Evolutionary conservation across 75 land plant species (phyloP).

Genomic region (Picea glauca): DNA sequence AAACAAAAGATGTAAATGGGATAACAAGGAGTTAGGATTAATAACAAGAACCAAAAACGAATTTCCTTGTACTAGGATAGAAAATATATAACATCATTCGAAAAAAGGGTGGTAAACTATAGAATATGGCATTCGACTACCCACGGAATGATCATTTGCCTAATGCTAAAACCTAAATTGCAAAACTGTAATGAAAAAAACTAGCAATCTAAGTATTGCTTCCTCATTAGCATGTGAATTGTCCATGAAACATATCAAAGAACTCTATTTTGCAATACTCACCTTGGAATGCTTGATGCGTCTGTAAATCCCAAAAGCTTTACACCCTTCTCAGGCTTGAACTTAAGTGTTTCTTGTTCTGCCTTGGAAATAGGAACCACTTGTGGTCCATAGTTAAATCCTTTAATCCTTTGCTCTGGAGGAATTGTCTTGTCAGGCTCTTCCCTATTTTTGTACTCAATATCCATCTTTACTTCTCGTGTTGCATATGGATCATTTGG

Average conservation of each 20-base stretch:
- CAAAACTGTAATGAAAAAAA: not conserved
- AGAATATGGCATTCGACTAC: not conserved
- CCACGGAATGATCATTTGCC: not conserved
- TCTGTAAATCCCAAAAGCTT: constrained; percentile 87
- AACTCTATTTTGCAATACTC: not conserved
- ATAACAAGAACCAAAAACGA: not conserved
- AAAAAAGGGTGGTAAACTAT: not conserved
- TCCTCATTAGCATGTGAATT: not conserved
- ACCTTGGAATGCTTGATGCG: constrained; percentile 77
- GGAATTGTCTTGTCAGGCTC: constrained; percentile 70
- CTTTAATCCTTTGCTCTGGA: constrained; percentile 91
- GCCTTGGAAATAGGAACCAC: constrained; percentile 75
- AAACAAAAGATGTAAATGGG: no score
- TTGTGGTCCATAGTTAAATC: constrained; percentile 89
- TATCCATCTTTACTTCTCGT: constrained; percentile 87
- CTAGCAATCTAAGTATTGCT: not conserved
- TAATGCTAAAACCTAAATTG: not conserved
- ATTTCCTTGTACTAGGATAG: not conserved
- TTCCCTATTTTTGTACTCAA: constrained; percentile 76
- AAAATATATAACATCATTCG: not conserved
- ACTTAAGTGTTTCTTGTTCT: constrained; percentile 76
- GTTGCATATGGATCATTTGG: constrained; percentile 63
- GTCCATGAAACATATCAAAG: constrained; percentile 1
- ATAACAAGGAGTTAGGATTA: not conserved
- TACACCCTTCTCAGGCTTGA: constrained; percentile 83